Evolutionary conservation across 2,329 filamentous ascomycete genomes (phyloP), one percentile per base, ranked within the genome.

Genomic region (Claviceps sp.): DNA sequence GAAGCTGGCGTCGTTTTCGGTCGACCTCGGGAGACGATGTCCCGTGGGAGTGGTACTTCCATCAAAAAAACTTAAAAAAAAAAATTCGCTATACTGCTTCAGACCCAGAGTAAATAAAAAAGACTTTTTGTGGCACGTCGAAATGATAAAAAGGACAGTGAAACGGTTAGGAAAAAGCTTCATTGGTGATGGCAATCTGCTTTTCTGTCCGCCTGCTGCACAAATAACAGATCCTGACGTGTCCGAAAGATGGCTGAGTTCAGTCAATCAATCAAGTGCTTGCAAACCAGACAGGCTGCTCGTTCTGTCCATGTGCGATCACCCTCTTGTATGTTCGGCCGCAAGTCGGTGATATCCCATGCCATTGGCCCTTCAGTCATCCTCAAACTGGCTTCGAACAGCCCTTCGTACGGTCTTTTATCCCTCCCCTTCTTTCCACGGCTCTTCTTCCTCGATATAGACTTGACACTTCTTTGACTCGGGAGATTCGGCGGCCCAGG

Each of bases 241-340:
- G 42, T 3, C 24, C 22, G 11, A 11, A 44, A 16, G 20, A 26
- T 44, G 24, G 24, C 18, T n/a, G 16, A 11, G 34, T 6, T 52
- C 47, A 58, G 43, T 74, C 70, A 53, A 79, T 73, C 70, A 52
- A 79, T 73, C 44, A 65, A 63, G n/a, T 65, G 59, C 22, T 65
- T 65, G 59, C 78, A 81, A 42, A 76, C 59, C 38, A 80, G 67
- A 55, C 78, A 81, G 47, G 67, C 52, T 3, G 62, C 65, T 37
- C 69, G 69, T 60, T 80, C 76, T 11, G 68, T 72, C 78, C 78
- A 81, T 9, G 64, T 66, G 62, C 74, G 77, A 37, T 72, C 71
- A 2, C 76, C 76, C 9, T 71, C 74, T 2, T 61, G 61, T 6
- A 79, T 64, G 9, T 68, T 66, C 34, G 70, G 60, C 47, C 78